A percentile compares a stretch with the other conserved stretches of the same genome.
phyloP scores from a whole-genome alignment of 257 asterid species.

The Nicotiana tomentosiformis region DNA sequence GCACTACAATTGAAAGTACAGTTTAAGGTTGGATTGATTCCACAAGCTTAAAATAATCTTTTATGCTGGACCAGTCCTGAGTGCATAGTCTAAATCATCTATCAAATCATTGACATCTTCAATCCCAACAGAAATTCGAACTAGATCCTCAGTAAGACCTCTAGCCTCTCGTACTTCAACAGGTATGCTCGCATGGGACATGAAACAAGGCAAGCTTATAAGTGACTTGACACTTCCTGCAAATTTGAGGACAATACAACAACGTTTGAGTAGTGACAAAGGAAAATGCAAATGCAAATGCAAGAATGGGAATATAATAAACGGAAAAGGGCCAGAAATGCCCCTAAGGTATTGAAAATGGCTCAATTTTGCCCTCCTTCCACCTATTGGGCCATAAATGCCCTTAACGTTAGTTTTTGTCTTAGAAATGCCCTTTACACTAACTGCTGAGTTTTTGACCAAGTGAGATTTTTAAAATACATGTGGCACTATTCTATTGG shows the following conservation, averaged over 20 bases:
- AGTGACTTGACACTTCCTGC: slow-evolving; percentile 81
- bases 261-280: neutral
- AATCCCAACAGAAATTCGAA: slow-evolving; percentile 74
- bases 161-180: slow-evolving; percentile 60
- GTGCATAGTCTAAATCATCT: slow-evolving; percentile 66
- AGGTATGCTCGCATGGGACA: slow-evolving; percentile 80
- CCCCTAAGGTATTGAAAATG: too few relatives aligned
- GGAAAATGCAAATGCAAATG: neutral
- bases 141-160: slow-evolving; percentile 68
- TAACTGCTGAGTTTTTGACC: too few relatives aligned
- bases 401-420: too few relatives aligned
- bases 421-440: too few relatives aligned
- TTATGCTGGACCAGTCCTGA: slow-evolving; percentile 51
- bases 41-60: neutral
- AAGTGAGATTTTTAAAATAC: too few relatives aligned
- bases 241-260: neutral
- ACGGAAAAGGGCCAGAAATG: too few relatives aligned
- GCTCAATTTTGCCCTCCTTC: too few relatives aligned
- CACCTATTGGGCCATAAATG: too few relatives aligned
- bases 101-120: slow-evolving; percentile 76
- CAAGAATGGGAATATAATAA: neutral
- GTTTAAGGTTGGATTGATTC: neutral
- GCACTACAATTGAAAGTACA: neutral
- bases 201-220: slow-evolving; percentile 75
- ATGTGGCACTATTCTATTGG: too few relatives aligned